Base-by-base conservation (phyloP, 2,329 filamentous ascomycete species). In the Aspergillus spinulosporus region DNA sequence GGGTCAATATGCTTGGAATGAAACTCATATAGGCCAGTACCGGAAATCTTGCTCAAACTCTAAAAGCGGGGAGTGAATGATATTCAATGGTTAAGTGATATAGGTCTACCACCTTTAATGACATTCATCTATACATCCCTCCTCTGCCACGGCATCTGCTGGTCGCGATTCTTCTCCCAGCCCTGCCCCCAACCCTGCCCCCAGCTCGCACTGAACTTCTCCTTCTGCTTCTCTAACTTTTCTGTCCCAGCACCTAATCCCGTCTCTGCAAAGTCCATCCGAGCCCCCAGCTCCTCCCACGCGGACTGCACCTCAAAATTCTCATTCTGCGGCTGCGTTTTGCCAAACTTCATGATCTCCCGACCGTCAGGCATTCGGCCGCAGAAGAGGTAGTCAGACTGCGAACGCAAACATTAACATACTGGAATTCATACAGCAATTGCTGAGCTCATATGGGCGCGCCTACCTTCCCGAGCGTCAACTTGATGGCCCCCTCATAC, bases 401-500 rank as follows among this genome's bases (percentile, higher is more conserved):
- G 21, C 21, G 21, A 21, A 21, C 21, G 34, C 34, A 37, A 12
- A 37, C 9, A 37, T 34, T 34, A 7, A 34, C 6, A 11, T 7
- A 34, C 32, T 34, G 32, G 32, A 34, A 21, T 21, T 21, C 21
- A 21, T 21, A 21, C 21, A 21, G 21, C 21, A 21, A 21, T 21
- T 21, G 21, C 21, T 21, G 21, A 21, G 21, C 21, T 21, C 21
- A 21, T 21, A 34, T 34, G 21, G 21, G 21, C 21, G 21, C 21
- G 11, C 32, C 6, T 34, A 34, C 32, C 49, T 37, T 52, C 9
- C 81, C 81, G 5, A 84, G 66, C 0, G 81, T 84, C 60, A 84
- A 62, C 65, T 83, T 82, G 56, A 83, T 84, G 4, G 76, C 68
- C 0, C 75, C 76, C 49, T 84, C 14, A 14, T 34, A 71, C 75